These are phyloP conservation scores for Bjerkandera adusta DNA, from an alignment of 1,284 basidiomycete genomes.

Conservation along the genomic window DNA sequence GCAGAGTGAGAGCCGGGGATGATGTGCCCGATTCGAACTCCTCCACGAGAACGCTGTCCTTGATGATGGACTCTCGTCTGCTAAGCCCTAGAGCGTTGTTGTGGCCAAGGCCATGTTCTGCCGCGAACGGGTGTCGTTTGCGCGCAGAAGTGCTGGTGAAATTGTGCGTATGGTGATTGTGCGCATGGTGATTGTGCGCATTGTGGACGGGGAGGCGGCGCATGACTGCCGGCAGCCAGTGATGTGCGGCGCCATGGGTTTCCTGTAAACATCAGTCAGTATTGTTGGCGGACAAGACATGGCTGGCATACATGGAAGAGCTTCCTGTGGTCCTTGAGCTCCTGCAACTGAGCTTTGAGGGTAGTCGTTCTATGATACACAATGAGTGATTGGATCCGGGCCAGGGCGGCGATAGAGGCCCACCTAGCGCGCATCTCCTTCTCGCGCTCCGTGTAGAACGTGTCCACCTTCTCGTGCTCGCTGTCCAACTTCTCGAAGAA, in stretches of 20 bases:
- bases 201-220: background rate
- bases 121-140: slow-evolving; percentile 13
- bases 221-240: slow-evolving; percentile 12
- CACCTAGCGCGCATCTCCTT: slow-evolving; percentile 53
- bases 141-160: background rate
- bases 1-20: too few relatives aligned
- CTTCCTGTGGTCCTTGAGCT: slow-evolving; percentile 69
- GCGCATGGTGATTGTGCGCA: too few relatives aligned
- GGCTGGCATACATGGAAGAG: slow-evolving; percentile 65
- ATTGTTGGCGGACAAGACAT: too few relatives aligned
- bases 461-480: slow-evolving; percentile 80
- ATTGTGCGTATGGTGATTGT: too few relatives aligned
- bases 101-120: slow-evolving; percentile 5
- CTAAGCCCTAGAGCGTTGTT: background rate
- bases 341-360: slow-evolving; percentile 71
- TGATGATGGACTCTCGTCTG: too few relatives aligned
- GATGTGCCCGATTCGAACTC: slow-evolving; percentile 12
- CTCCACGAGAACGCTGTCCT: slow-evolving; percentile 11
- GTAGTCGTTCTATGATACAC: slow-evolving; percentile 23
- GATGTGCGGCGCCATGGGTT: slow-evolving; percentile 6
- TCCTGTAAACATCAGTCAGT: too few relatives aligned
- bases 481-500: slow-evolving; percentile 77
- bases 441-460: slow-evolving; percentile 78
- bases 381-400: too few relatives aligned
- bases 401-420: too few relatives aligned